A percentile compares a stretch with the other conserved stretches of the same genome.
Evolutionary conservation across 306 rosid genomes (phyloP).

Genomic region (Vigna mungo): DNA sequence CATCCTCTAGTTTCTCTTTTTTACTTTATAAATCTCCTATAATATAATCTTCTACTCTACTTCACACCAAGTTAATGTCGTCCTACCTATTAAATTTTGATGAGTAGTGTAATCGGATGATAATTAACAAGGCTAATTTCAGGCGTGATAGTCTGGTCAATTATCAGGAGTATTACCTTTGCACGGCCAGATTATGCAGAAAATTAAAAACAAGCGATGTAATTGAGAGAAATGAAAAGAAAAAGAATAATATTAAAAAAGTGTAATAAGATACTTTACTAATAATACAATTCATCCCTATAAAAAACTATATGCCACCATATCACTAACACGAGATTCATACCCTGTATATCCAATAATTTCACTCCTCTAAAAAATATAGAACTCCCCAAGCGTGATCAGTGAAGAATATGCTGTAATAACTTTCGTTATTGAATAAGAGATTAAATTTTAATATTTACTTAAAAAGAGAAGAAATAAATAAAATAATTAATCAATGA

Average conservation of each 20-base stretch:
- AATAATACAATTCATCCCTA: background rate
- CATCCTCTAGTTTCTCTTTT: background rate
- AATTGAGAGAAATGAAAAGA: background rate
- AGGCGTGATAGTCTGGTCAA: too few relatives aligned
- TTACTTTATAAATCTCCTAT: background rate
- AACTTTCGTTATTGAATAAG: too few relatives aligned
- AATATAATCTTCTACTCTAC: background rate
- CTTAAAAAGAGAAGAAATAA: too few relatives aligned
- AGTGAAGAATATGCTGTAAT: too few relatives aligned
- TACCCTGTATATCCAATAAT: background rate
- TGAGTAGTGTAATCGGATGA: background rate
- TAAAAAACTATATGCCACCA: background rate
- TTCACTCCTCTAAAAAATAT: background rate
- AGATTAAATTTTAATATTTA: too few relatives aligned
- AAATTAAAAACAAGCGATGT: background rate
- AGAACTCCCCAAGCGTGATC: background rate
- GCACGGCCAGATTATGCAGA: background rate
- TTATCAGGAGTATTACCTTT: background rate
- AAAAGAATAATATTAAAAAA: background rate
- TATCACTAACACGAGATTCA: background rate
- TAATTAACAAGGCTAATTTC: background rate
- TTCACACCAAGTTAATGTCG: background rate
- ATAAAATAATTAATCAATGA: too few relatives aligned
- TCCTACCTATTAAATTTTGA: background rate
- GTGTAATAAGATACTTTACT: too few relatives aligned